Base-by-base conservation (phyloP, 345 rosid genomes). In the Eucalyptus urophylla region DNA sequence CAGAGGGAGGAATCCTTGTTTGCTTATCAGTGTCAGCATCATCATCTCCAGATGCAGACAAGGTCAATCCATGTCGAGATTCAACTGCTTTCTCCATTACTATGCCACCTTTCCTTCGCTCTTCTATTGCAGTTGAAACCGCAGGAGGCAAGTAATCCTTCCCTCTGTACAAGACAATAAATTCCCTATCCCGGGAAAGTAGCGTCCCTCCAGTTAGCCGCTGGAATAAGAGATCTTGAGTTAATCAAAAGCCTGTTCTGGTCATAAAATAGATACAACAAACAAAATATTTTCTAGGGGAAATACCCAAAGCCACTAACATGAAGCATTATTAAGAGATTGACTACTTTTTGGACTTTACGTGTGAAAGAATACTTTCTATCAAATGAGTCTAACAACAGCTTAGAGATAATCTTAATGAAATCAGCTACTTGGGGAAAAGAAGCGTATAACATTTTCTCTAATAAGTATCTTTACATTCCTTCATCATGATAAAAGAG, bases 141-240 rank as follows among this genome's bases (percentile, higher is more conserved):
- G 96, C 97, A 89, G 92, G 91, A 19, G 98, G 99, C 85, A 97
- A 95, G 93, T 97, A 97, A 95, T 97, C 99, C 91, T 97, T 97
- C 91, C 99, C 99, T 91, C 99, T 92, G 91, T 97, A 97, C 87
- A 97, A 91, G 88, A 93, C 96, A 92, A 97, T 94, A 91, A 93
- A 96, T 88, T 97, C 99, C 89, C 92, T 94, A 91, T 97, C 98
- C 91, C 99, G 93, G 87, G 98, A 92, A 51, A 97, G 94, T 90
- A 97, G 92, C 88, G 92, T 92, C 89, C 98, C 99, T 92, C 98
- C 98, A 72, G 99, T 97, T 91, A 97, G 94, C 95, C 94, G 92
- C 99, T 97, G 96, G 92, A 91, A 93, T 49, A 92, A 89, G 37
- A 51, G 76, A 89, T 90, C 87, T 54, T 88, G 92, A 89, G 94